phyloP scores from a whole-genome alignment of 176 grass and related monocot species.

The Raddia guianensis region DNA sequence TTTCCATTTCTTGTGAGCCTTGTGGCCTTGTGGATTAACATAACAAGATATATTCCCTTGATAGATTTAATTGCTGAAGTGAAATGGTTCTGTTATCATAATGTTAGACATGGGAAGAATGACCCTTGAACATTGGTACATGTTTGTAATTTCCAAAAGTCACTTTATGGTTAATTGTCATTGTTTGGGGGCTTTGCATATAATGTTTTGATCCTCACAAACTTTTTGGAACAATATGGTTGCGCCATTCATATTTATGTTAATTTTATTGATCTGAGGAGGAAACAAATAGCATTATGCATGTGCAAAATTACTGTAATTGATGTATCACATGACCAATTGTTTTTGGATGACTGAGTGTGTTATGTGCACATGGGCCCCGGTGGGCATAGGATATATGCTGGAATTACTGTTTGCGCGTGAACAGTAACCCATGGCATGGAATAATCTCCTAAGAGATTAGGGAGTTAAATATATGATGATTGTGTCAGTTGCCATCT shows the following conservation, averaged over 20 bases:
- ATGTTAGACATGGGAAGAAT: neutral
- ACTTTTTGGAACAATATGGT: neutral
- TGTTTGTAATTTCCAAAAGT: neutral
- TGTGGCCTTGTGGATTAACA: neutral
- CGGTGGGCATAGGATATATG: no score
- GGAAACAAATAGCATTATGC: neutral
- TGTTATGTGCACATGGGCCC: no score
- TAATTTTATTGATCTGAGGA: neutral
- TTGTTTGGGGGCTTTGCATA: neutral
- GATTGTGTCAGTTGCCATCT: no score
- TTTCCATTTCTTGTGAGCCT: neutral
- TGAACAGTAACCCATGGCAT: no score
- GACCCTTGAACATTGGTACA: neutral
- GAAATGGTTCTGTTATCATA: neutral
- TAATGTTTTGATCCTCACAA: neutral
- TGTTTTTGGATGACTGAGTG: constrained; percentile 12
- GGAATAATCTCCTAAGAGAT: no score
- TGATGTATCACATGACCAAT: neutral
- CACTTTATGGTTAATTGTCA: neutral
- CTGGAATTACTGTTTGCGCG: no score
- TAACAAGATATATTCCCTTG: neutral
- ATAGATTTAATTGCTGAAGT: neutral
- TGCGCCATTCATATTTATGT: neutral
- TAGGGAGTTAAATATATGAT: no score
- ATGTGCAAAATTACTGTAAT: neutral